Percentiles rank a stretch among this genome's conserved stretches.
Evolutionary conservation across 148 eudicot genomes (phyloP).

Genomic region (Rhododendron kiyosumense): DNA sequence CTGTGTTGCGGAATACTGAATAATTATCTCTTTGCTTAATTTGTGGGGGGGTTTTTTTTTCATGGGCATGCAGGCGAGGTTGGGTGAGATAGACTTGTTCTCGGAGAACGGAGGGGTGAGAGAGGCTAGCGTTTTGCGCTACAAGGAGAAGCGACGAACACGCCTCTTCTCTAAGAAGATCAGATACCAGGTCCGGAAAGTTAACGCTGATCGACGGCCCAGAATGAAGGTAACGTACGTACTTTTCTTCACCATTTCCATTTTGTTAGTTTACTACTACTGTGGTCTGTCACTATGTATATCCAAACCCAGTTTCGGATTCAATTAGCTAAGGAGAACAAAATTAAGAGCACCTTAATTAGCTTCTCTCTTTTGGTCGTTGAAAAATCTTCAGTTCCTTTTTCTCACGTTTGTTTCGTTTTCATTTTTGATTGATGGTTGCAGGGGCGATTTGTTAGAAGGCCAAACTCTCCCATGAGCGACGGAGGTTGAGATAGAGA

Average conservation of each 20-base stretch:
- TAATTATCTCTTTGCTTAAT: not conserved
- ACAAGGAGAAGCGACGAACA: slow-evolving; percentile 80
- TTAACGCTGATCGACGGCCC: slow-evolving; percentile 81
- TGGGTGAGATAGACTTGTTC: slow-evolving; percentile 76
- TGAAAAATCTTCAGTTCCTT: not conserved
- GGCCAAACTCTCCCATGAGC: slow-evolving; percentile 45
- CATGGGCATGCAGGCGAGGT: slow-evolving; percentile 44
- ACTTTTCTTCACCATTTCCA: not conserved
- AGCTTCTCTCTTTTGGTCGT: not conserved
- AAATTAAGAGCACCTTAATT: not conserved
- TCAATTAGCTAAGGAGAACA: not conserved
- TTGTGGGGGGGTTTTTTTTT: not conserved
- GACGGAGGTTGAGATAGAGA: slow-evolving; percentile 7
- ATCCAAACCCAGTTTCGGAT: not conserved
- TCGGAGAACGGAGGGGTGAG: slow-evolving; percentile 67
- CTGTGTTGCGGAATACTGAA: no score
- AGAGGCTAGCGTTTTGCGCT: slow-evolving; percentile 81
- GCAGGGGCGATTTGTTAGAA: slow-evolving; percentile 41
- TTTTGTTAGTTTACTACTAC: not conserved
- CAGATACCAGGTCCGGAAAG: slow-evolving; percentile 81
- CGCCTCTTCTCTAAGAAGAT: slow-evolving; percentile 90
- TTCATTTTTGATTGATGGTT: slow-evolving; percentile 10
- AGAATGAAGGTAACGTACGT: slow-evolving; percentile 66
- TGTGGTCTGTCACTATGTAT: not conserved
- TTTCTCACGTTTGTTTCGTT: not conserved